These are phyloP conservation scores for Epithele typhae DNA, from an alignment of 768 basidiomycete genomes.

Conservation along the genomic window DNA sequence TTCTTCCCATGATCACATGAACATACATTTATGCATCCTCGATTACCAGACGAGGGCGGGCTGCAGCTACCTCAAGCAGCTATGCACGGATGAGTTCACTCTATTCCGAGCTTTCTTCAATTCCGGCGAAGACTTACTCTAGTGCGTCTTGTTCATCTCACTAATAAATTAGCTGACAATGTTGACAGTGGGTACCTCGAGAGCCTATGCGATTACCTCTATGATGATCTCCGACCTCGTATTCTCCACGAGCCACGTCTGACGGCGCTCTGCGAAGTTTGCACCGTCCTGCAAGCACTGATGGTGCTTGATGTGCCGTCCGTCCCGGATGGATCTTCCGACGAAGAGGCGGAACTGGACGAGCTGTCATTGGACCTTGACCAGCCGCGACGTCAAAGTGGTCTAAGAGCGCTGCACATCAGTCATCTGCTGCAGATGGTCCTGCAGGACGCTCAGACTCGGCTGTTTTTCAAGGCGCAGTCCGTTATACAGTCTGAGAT, in stretches of 20 bases:
- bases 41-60: slow-evolving; percentile 88
- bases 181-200: slow-evolving; percentile 78
- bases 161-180: not conserved
- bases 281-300: slow-evolving; percentile 91
- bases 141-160: slow-evolving; percentile 40
- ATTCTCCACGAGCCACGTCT: slow-evolving; percentile 92
- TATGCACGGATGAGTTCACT: slow-evolving; percentile 87
- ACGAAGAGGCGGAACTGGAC: slow-evolving; percentile 30
- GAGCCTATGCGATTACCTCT: slow-evolving; percentile 87
- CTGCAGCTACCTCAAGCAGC: slow-evolving; percentile 87
- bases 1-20: no score
- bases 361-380: slow-evolving; percentile 40
- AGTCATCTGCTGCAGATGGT: slow-evolving; percentile 83
- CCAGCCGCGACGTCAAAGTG: slow-evolving; percentile 25
- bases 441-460: slow-evolving; percentile 92
- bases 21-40: no score
- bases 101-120: slow-evolving; percentile 85
- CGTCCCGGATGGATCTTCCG: slow-evolving; percentile 31
- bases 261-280: slow-evolving; percentile 87
- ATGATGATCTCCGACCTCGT: slow-evolving; percentile 92
- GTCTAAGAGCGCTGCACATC: slow-evolving; percentile 67
- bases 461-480: slow-evolving; percentile 95
- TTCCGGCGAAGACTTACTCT: slow-evolving; percentile 72
- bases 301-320: slow-evolving; percentile 85
- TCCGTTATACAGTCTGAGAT: slow-evolving; percentile 88